Evolutionary conservation across 2,329 filamentous ascomycete species (phyloP), one percentile per base, ranked within the genome.

Genomic region (Phyllosticta capitalensis): DNA sequence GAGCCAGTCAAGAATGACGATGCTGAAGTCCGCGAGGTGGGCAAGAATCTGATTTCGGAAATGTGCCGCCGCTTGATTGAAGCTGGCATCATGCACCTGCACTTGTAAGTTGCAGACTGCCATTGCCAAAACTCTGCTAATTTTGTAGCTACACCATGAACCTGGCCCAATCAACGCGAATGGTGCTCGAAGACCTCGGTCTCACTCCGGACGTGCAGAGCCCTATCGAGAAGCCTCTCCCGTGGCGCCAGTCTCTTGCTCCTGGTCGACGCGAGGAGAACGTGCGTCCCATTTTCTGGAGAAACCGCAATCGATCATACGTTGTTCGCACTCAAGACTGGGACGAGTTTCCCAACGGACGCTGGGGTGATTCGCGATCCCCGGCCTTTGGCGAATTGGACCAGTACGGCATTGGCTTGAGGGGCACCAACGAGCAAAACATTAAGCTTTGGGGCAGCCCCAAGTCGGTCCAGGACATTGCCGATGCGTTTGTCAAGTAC

Each of bases 301-400:
- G 92, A 67, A 96, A 97, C 76, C 85, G 94, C 61, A 94, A 95
- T 75, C 91, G 94, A 70, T 96, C 92, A 3, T 99, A 99, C 68
- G 86, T 99, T 59, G 86, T 90, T 59, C 90, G 94, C 59, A 99
- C 94, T 0, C 92, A 96, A 71, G 92, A 96, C 66, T 99, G 94
- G 94, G 94, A 99, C 68, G 94, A 99, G 73, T 99, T 96, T 68
- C 94, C 94, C 59, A 99, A 99, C 79, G 94, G 94, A 53, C 88
- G 94, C 74, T 99, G 94, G 94, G 95, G 94, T 75, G 94, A 99
- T 74, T 92, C 92, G 56, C 84, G 94, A 64, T 97, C 92, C 61
- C 94, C 94, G 62, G 94, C 94, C 55, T 99, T 96, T 69, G 94
- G 94, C 68, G 91, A 96, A 74, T 79, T 97, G 56, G 92, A 97